These are phyloP conservation scores for Penicillium chermesinum DNA, from an alignment of 495 filamentous ascomycete genomes.

Conservation along the genomic window DNA sequence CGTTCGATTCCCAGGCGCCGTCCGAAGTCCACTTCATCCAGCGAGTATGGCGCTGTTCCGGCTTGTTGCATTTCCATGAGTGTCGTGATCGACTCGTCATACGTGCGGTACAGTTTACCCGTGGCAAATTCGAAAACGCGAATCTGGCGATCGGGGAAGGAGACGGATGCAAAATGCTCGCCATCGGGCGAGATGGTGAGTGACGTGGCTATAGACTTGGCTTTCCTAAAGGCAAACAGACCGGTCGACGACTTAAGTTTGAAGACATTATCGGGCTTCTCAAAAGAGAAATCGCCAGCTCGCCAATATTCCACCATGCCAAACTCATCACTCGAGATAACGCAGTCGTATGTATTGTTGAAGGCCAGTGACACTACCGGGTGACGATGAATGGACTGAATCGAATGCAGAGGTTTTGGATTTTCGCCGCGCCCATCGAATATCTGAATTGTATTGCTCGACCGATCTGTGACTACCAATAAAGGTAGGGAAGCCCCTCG, in stretches of 20 bases:
- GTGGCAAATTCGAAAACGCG: constrained; percentile 89
- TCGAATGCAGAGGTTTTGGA: constrained; percentile 63
- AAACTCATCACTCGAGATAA: constrained; percentile 78
- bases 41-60: constrained; percentile 68
- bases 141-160: constrained; percentile 87
- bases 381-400: constrained; percentile 69
- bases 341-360: constrained; percentile 85
- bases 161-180: constrained; percentile 80
- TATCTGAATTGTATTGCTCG: constrained; percentile 63
- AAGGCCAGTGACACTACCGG: constrained; percentile 79
- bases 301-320: constrained; percentile 98
- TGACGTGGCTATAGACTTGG: constrained; percentile 80
- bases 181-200: constrained; percentile 82
- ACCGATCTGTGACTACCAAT: constrained; percentile 82
- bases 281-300: constrained; percentile 65
- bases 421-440: constrained; percentile 88
- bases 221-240: constrained; percentile 94
- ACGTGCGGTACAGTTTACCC: constrained; percentile 83
- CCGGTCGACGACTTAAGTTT: constrained; percentile 86
- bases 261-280: constrained; percentile 90
- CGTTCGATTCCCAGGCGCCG: constrained; percentile 81
- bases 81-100: constrained; percentile 84
- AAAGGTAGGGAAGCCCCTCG: constrained; percentile 82
- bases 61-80: constrained; percentile 93
- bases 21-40: constrained; percentile 89